phyloP scores from a whole-genome alignment of 345 rosid genomes.

The Gossypium arboreum region DNA sequence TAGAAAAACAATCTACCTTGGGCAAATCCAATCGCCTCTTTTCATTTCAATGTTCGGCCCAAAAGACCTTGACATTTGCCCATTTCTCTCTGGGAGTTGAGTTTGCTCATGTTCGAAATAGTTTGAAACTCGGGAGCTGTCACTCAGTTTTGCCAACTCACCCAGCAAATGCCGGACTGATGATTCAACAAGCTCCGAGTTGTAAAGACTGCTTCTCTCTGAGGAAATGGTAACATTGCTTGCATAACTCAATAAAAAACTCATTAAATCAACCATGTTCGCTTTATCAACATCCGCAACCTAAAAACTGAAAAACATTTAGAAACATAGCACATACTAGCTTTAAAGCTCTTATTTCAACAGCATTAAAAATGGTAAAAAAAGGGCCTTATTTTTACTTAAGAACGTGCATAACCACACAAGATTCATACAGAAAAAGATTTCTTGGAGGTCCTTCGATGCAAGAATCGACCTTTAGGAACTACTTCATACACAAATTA shows the following conservation, averaged over 20 bases:
- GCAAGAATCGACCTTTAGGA: not conserved
- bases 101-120: conserved; percentile 28
- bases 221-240: conserved; percentile 1
- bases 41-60: conserved; percentile 65
- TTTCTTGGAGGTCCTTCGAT: not conserved
- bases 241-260: conserved; percentile 57
- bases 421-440: not conserved
- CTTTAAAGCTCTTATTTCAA: not conserved
- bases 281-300: conserved; percentile 37
- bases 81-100: conserved; percentile 41
- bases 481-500: not conserved
- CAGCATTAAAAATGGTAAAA: not conserved
- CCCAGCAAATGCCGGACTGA: conserved; percentile 59
- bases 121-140: conserved; percentile 24
- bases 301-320: conserved; percentile 29
- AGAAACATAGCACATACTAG: not conserved
- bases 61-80: conserved; percentile 34
- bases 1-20: conserved; percentile 42
- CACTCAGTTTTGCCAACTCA: conserved; percentile 51
- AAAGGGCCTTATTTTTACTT: not conserved
- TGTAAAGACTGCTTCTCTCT: conserved; percentile 27
- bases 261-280: conserved; percentile 70
- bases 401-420: not conserved
- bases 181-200: conserved; percentile 42
- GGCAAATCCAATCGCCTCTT: conserved; percentile 93